These are phyloP conservation scores for Vitis cinerea DNA, from an alignment of 164 flowering plant genomes.

Conservation along the genomic window DNA sequence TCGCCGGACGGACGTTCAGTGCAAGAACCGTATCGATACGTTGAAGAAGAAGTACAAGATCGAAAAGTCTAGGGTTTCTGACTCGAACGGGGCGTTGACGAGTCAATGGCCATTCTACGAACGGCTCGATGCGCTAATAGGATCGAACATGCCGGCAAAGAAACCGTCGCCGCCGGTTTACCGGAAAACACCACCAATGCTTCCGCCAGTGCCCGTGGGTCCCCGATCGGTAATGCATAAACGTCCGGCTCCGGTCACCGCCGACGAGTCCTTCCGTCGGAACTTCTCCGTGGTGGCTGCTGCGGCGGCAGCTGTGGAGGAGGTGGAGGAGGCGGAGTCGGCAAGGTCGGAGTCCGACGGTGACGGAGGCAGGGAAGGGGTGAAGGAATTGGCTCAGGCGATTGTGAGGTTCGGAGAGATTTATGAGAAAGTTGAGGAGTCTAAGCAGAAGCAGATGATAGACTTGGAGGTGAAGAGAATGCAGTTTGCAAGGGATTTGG, in stretches of 20 bases:
- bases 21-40: slow-evolving; percentile 39
- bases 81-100: slow-evolving; percentile 7
- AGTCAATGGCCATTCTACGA: slow-evolving; percentile 42
- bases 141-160: slow-evolving; percentile 6
- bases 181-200: not conserved
- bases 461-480: slow-evolving; percentile 53
- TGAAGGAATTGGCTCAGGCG: slow-evolving; percentile 32
- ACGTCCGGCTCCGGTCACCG: slow-evolving; percentile 16
- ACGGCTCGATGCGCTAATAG: slow-evolving; percentile 31
- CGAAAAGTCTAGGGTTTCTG: slow-evolving; percentile 29
- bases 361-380: slow-evolving; percentile 3
- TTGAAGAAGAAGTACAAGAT: slow-evolving; percentile 37
- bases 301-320: slow-evolving; percentile 17
- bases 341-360: slow-evolving; percentile 8
- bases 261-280: slow-evolving; percentile 18
- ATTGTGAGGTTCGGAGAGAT: slow-evolving; percentile 36
- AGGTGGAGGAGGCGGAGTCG: slow-evolving; percentile 9
- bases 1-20: slow-evolving; percentile 30
- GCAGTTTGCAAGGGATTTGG: slow-evolving; percentile 47
- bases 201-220: slow-evolving; percentile 18
- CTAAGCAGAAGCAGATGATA: slow-evolving; percentile 41
- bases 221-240: slow-evolving; percentile 17
- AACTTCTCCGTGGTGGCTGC: slow-evolving; percentile 28
- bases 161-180: slow-evolving; percentile 12
- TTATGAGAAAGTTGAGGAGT: slow-evolving; percentile 40